Evolutionary conservation across 169 alveolate species (phyloP), one percentile per base, ranked within the genome.

Genomic region (Babesia sp.): DNA sequence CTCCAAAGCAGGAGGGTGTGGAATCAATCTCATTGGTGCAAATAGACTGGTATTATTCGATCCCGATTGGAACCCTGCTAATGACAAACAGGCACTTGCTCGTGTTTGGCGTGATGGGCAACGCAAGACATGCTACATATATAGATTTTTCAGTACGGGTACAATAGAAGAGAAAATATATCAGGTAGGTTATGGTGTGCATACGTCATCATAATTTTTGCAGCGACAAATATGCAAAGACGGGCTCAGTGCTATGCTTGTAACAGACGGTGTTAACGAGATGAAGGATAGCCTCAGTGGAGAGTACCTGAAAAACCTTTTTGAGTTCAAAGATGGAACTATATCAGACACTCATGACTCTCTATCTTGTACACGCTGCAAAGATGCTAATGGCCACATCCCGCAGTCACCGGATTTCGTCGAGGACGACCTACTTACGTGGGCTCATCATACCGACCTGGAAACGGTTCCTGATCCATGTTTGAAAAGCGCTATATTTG

Each of bases 1-100:
- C 24, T 94, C 98, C 45, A 96, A 96, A 77, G 98, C 98, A 1
- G 99, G 99, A n/a, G 99, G 99, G 33, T 92, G 98, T 39, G 99
- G 99, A 6, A 87, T 98, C 61, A 98, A 97, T 78, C 91, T 98
- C 51, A 96, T 96, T 34, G 98, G 99, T 26, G 99, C 99, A 4
- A 96, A 97, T 70, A 80, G 99, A 42, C 97, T 96, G 69, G 95
- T 98, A 20, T 90, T 97, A 80, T 93, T 95, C 58, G 99, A 98
- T 71, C 99, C 99, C 0, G 99, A 97, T 83, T 98, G 99, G 99
- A 98, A 98, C 75, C 99, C 99, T 18, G 98, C 99, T 11, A 97
- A 96, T 81, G 99, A 98, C 88, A 95, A 94, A 79, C 98, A 95
- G 86, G 98, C 98, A 12, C 90, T 96, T 70, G 99, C 98, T 11